Conservation (phyloP, 169 alveolate genomes). For the Cryptosporidium ryanae region DNA sequence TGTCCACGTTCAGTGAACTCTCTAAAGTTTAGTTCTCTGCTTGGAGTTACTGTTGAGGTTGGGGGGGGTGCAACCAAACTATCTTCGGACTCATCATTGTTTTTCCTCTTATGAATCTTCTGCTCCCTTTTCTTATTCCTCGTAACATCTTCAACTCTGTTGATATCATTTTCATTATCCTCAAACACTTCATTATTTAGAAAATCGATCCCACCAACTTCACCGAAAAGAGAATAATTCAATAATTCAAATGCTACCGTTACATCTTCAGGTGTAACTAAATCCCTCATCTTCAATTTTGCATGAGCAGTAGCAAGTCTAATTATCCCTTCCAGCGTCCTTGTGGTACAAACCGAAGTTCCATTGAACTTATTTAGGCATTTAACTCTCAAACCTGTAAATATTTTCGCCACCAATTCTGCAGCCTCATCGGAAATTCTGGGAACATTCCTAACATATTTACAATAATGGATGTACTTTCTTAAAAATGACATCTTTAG, state of each 20-base stretch:
- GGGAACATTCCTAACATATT: slow-evolving; percentile 77
- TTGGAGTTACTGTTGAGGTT: slow-evolving; percentile 53
- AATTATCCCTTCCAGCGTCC: slow-evolving; percentile 90
- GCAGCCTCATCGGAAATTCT: slow-evolving; percentile 85
- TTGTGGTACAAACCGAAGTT: slow-evolving; percentile 47
- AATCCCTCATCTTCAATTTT: slow-evolving; percentile 84
- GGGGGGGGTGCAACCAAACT: slow-evolving; percentile 62
- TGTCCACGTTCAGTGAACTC: slow-evolving; percentile 70
- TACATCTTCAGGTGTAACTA: slow-evolving; percentile 84
- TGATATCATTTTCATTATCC: background rate
- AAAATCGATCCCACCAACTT: slow-evolving; percentile 19
- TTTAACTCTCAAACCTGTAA: slow-evolving; percentile 81
- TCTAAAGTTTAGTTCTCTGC: slow-evolving; percentile 16
- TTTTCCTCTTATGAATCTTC: slow-evolving; percentile 33
- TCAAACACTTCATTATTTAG: background rate
- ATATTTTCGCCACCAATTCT: slow-evolving; percentile 81
- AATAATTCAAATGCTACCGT: slow-evolving; percentile 82
- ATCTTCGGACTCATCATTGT: slow-evolving; percentile 27
- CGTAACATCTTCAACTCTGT: background rate
- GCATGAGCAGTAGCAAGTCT: slow-evolving; percentile 91
- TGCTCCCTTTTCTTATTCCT: slow-evolving; percentile 53
- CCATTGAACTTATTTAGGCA: slow-evolving; percentile 52
- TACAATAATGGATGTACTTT: slow-evolving; percentile 69
- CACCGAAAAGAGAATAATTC: slow-evolving; percentile 86
- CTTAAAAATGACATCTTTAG: slow-evolving; percentile 54